Base-by-base conservation (phyloP, 306 rosid genomes). In the Sindora glabra region DNA sequence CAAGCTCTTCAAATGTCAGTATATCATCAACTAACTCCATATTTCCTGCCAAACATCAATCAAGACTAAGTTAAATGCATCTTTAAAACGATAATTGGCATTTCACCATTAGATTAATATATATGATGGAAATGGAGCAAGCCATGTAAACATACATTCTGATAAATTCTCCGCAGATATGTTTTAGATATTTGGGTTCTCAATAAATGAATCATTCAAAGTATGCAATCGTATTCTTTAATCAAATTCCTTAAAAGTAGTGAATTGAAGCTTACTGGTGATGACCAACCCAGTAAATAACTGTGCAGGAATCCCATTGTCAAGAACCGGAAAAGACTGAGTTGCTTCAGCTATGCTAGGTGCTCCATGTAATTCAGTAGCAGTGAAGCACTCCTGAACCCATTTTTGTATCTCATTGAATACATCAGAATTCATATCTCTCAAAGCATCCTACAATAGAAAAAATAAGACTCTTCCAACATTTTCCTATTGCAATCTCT, bases 1-100 rank as follows among this genome's bases (percentile, higher is more conserved):
- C 81, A 72, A 92, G 95, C 72, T 92, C 90, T 70, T 83, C 78
- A 68, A 92, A 88, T 50, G 98, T 88, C 52, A 75, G 54, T 64
- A 88, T 67, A 59, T 88, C 95, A 58, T 92, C 98, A 60, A 88
- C 98, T 59, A 78, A 84, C 78, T 92, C 98, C 79, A 92, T 72
- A 72, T 88, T 88, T 73, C 81, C 98, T 92, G 94, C 63, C 62
- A 74, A 63, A 17, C 66, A 76, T 1, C 44, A 62, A 44, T 61
- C 48, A 74, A n/a, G n/a, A 69, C 34, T 34, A 22, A 60, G n/a
- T n/a, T n/a, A 26, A 39, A 8, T 45, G 8, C 23, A 19, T 56
- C 16, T 26, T 62, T 37, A 14, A 23, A 63, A 41, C 45, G 18
- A 40, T 11, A 41, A 50, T 48, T 44, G 41, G 30, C 19, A 54